phyloP scores from a whole-genome alignment of 2,329 filamentous ascomycete species.

The Lithohypha guttulata region DNA sequence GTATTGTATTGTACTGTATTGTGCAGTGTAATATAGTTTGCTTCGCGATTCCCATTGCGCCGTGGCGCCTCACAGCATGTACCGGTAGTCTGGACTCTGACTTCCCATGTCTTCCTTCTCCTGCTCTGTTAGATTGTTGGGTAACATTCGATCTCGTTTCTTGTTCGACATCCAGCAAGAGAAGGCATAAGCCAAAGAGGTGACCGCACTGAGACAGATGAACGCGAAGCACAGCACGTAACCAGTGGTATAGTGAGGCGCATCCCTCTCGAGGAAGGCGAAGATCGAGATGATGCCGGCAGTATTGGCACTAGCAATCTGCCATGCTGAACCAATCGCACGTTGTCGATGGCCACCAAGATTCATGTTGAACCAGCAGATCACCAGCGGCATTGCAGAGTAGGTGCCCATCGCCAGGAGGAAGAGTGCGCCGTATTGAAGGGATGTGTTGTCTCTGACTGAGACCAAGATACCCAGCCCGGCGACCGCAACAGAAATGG shows the following conservation, averaged over 20 bases:
- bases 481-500: slow-evolving; percentile 23
- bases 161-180: slow-evolving; percentile 32
- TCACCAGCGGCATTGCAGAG: slow-evolving; percentile 22
- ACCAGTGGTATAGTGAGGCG: slow-evolving; percentile 19
- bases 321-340: slow-evolving; percentile 39
- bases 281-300: slow-evolving; percentile 44
- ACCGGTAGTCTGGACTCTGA: slow-evolving; percentile 20
- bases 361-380: slow-evolving; percentile 47
- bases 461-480: slow-evolving; percentile 25
- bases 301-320: slow-evolving; percentile 43
- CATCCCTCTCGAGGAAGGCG: slow-evolving; percentile 33
- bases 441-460: slow-evolving; percentile 19
- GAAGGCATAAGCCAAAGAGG: slow-evolving; percentile 29
- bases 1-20: too few relatives aligned
- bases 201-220: slow-evolving; percentile 19
- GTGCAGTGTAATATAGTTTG: too few relatives aligned
- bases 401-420: slow-evolving; percentile 21
- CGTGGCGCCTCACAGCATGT: slow-evolving; percentile 21
- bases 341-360: slow-evolving; percentile 41
- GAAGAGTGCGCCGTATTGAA: slow-evolving; percentile 25
- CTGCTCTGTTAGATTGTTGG: slow-evolving; percentile 21
- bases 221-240: slow-evolving; percentile 23
- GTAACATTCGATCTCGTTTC: slow-evolving; percentile 26
- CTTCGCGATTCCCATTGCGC: too few relatives aligned
- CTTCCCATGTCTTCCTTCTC: slow-evolving; percentile 22